A percentile compares a stretch with the other conserved stretches of the same genome.
Conservation (phyloP, 805 yeast genomes). For the Lachancea lanzarotensis region DNA sequence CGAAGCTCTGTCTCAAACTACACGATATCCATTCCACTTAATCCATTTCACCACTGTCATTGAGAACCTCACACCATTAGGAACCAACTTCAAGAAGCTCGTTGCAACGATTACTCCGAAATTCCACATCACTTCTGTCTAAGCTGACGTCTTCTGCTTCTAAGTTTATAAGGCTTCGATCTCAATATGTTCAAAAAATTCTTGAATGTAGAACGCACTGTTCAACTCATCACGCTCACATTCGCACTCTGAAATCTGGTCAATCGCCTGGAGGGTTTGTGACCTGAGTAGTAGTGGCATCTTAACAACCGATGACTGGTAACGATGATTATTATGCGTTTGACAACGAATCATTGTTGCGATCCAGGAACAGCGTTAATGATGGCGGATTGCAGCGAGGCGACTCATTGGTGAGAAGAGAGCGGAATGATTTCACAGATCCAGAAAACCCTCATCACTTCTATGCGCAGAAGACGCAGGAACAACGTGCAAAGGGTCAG, state of each 20-base stretch:
- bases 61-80: too few species aligned
- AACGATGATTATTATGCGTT: constrained; percentile 17
- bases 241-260: too few species aligned
- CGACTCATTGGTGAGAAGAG: constrained; percentile 75
- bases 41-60: too few species aligned
- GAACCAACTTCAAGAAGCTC: too few species aligned
- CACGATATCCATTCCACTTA: too few species aligned
- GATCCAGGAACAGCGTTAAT: constrained; percentile 14
- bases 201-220: not conserved
- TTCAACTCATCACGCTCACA: too few species aligned
- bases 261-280: not conserved
- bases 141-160: not conserved
- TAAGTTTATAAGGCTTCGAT: not conserved
- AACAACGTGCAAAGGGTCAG: constrained; percentile 46
- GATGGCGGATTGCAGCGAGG: constrained; percentile 21
- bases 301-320: constrained; percentile 1
- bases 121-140: not conserved
- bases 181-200: not conserved
- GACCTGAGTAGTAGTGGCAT: not conserved
- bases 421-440: constrained; percentile 58
- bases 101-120: too few species aligned
- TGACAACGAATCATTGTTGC: constrained; percentile 34
- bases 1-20: too few species aligned
- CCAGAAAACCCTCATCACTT: constrained; percentile 71
- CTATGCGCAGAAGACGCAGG: constrained; percentile 66